These are phyloP conservation scores for Prunus dulcis DNA, from an alignment of 306 rosid genomes.

Conservation along the genomic window DNA sequence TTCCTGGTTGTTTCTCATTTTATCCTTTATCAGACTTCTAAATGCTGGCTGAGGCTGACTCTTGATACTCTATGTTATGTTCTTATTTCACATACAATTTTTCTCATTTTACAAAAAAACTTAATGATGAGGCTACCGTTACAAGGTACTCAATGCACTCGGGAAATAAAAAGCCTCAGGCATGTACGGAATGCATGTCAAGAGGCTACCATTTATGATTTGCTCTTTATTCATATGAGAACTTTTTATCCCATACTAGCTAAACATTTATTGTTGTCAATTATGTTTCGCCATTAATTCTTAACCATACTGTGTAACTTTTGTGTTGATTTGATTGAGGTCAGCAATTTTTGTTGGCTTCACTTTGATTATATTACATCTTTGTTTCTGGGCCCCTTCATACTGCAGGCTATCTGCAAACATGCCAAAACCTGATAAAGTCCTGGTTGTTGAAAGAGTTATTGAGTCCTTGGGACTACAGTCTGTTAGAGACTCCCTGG, in stretches of 20 bases:
- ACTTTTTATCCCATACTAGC: neutral
- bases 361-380: constrained; percentile 23
- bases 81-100: neutral
- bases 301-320: neutral
- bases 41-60: neutral
- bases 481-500: constrained; percentile 72
- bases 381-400: constrained; percentile 23
- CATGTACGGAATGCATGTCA: neutral
- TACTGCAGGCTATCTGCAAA: constrained; percentile 58
- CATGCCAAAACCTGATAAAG: constrained; percentile 84
- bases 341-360: constrained; percentile 4
- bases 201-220: neutral
- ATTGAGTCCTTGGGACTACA: constrained; percentile 82
- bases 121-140: neutral
- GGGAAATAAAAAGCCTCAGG: neutral
- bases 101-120: neutral
- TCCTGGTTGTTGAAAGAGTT: constrained; percentile 78
- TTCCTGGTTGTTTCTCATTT: neutral
- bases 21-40: constrained; percentile 2
- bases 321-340: constrained; percentile 8
- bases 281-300: neutral
- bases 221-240: neutral
- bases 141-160: neutral
- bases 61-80: neutral
- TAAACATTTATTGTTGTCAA: neutral